Evolutionary conservation across 352 stramenopile genomes (phyloP).

Genomic region (Pilasporangium apinafurcum): DNA sequence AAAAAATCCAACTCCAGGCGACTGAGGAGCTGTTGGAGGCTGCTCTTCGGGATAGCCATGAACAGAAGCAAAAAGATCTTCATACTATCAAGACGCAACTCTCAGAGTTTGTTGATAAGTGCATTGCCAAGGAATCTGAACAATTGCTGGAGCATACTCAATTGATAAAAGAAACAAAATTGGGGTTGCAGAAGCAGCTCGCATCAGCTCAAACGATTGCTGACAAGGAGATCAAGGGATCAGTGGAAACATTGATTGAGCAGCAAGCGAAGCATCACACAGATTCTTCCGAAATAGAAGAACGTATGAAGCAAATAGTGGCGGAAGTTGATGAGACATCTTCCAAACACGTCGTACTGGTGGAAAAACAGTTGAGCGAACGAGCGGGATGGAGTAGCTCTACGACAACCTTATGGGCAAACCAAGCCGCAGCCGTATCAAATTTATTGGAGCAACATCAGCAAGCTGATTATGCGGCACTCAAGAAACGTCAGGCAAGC

Average conservation of each 20-base stretch:
- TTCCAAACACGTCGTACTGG: conserved; percentile 13
- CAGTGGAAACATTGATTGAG: conserved; percentile 19
- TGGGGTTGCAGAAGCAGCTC: conserved; percentile 31
- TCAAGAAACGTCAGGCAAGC: conserved; percentile 10
- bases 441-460: conserved; percentile 18
- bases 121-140: conserved; percentile 23
- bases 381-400: conserved; percentile 13
- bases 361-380: conserved; percentile 13
- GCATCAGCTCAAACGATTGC: conserved; percentile 19
- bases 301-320: conserved; percentile 19
- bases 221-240: conserved; percentile 27
- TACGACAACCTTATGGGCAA: conserved; percentile 3
- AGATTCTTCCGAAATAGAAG: conserved; percentile 13
- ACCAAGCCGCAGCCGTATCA: conserved; percentile 7
- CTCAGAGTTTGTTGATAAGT: conserved; percentile 35
- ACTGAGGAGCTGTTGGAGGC: conserved; percentile 21
- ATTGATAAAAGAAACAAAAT: conserved; percentile 26
- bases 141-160: conserved; percentile 40
- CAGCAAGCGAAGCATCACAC: conserved; percentile 24
- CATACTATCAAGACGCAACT: conserved; percentile 35
- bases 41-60: conserved; percentile 23
- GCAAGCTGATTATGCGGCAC: conserved; percentile 4
- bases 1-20: conserved; percentile 28
- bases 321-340: conserved; percentile 10
- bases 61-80: conserved; percentile 33